Base-by-base conservation (phyloP, 2,329 filamentous ascomycete species). In the Lasiodiplodia theobromae region DNA sequence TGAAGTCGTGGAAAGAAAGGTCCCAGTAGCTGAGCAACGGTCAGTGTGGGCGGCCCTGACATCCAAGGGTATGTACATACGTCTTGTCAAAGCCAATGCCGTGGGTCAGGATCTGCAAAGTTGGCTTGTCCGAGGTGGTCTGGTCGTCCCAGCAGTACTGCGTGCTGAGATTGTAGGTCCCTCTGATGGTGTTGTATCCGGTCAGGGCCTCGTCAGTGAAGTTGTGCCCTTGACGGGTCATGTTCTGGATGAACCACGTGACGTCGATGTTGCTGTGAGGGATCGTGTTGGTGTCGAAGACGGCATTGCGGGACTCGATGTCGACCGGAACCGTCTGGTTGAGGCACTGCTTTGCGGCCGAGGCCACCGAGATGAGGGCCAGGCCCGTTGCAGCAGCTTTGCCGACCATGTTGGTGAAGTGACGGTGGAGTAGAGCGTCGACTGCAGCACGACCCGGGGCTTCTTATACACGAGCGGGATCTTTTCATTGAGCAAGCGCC, bases 81-180 rank as follows among this genome's bases (percentile, higher is more conserved):
- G 77, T 79, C 70, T 85, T 84, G 72, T 86, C 84, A 70, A 87
- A 87, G 11, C 84, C 85, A 71, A 87, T 82, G 34, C 86, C 86
- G 72, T 87, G 85, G 1, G 83, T 84, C 16, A 88, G 75, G 23
- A 88, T 69, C 71, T 87, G 85, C 70, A 73, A 74, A 54, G 64
- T 81, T 75, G 12, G 82, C 10, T 71, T 71, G 3, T 69, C 69
- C 12, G 75, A 83, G 6, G 72, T 73, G 11, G 71, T 76, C 18
- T 60, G 65, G 69, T 85, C 82, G 0, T 89, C 89, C 66, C 82
- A 78, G 77, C 89, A 92, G 80, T 89, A 89, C 11, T 86, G 87
- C 0, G 87, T 85, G 4, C 83, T 86, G 58, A 91, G 86, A 4
- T 85, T 76, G 78, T 89, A 91, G 28, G 78, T 81, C 38, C 86